Conservation (phyloP, 495 filamentous ascomycete species). For the Evansstolkia leycettana region DNA sequence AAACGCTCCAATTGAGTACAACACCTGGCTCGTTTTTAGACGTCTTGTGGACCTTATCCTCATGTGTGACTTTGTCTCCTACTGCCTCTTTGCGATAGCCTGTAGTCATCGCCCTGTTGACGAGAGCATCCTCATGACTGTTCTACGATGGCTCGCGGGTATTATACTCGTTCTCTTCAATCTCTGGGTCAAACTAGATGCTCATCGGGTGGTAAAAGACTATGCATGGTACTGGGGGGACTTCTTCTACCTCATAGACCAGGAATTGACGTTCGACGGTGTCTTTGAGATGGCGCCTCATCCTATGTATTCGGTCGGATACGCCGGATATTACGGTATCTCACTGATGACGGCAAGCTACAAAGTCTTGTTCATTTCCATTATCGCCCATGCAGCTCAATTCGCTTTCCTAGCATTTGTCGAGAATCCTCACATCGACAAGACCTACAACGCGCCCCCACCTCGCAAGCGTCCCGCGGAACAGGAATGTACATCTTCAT, state of each 20-base stretch:
- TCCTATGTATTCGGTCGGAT: constrained; percentile 98
- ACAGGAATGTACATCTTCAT: constrained; percentile 22
- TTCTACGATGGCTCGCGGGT: constrained; percentile 70
- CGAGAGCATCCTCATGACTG: constrained; percentile 56
- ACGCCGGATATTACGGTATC: constrained; percentile 96
- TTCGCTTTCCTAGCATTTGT: constrained; percentile 82
- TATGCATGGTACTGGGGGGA: constrained; percentile 99
- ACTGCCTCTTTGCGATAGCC: constrained; percentile 87
- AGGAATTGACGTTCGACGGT: constrained; percentile 94
- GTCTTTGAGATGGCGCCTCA: constrained; percentile 99
- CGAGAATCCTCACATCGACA: constrained; percentile 97
- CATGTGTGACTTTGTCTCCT: constrained; percentile 97
- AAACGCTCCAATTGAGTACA: constrained; percentile 89
- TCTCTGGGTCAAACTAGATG: constrained; percentile 97
- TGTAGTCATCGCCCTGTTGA: constrained; percentile 62
- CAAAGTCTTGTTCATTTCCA: constrained; percentile 90
- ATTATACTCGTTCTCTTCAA: constrained; percentile 82
- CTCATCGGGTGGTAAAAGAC: constrained; percentile 97
- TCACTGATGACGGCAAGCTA: constrained; percentile 98
- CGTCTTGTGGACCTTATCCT: constrained; percentile 90
- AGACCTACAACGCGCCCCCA: constrained; percentile 87
- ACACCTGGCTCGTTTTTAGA: constrained; percentile 94
- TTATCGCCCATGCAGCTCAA: constrained; percentile 88
- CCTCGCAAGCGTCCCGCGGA: constrained; percentile 44
- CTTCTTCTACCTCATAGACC: constrained; percentile 97